Conservation (phyloP, 2,329 filamentous ascomycete genomes). For the Leptographium radiaticola region DNA sequence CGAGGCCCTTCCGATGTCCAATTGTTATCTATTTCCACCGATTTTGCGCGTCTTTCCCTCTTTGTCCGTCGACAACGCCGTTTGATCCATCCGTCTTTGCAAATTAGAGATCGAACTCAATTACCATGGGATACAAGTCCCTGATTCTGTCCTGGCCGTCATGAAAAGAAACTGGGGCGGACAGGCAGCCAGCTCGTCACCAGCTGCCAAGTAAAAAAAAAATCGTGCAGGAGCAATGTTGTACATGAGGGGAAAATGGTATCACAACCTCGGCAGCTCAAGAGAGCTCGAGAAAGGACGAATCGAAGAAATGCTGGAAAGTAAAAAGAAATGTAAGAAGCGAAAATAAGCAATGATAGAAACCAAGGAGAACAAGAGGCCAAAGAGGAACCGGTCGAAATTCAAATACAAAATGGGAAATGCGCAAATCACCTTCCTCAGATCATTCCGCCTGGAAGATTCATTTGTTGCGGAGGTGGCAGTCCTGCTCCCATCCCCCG, state of each 20-base stretch:
- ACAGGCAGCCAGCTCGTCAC: neutral
- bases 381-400: neutral
- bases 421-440: constrained; percentile 6
- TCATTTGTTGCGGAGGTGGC: constrained; percentile 15
- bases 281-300: neutral
- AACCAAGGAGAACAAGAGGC: neutral
- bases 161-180: neutral
- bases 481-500: constrained; percentile 8
- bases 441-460: constrained; percentile 23
- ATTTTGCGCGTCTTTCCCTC: neutral
- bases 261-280: constrained; percentile 14
- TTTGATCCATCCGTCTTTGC: neutral
- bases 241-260: constrained; percentile 11
- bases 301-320: neutral
- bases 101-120: neutral
- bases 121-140: neutral
- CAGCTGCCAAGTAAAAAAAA: neutral
- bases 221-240: neutral
- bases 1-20: neutral
- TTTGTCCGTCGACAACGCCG: neutral
- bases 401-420: too few relatives aligned
- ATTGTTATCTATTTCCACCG: neutral
- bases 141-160: neutral
- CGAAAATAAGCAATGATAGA: neutral
- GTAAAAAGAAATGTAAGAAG: neutral